Evolutionary conservation across 352 stramenopile species (phyloP).

Genomic region (Globisporangium iwayamae): DNA sequence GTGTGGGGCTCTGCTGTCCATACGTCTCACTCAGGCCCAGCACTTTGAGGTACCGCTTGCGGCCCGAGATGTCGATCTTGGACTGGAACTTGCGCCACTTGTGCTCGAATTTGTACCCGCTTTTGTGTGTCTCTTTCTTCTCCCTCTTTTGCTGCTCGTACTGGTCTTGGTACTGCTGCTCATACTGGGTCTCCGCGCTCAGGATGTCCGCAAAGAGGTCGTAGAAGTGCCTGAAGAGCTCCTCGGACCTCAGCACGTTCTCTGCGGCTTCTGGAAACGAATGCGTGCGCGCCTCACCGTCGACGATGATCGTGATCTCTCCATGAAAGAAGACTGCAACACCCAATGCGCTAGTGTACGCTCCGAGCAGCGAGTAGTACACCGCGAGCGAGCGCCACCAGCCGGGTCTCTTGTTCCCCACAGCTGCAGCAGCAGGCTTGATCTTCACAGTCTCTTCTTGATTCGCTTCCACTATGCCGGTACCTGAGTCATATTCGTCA

Average conservation of each 20-base stretch:
- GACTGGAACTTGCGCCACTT: constrained; percentile 15
- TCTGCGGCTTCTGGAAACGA: constrained; percentile 4
- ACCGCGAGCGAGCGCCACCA: constrained; percentile 8
- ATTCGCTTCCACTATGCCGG: not conserved
- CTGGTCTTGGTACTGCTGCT: constrained; percentile 4
- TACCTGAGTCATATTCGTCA: not conserved
- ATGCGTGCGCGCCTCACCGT: not conserved
- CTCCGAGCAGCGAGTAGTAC: constrained; percentile 7
- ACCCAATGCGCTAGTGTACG: not conserved
- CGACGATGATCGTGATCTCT: constrained; percentile 1
- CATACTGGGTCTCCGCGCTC: not conserved
- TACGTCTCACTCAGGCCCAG: constrained; percentile 12
- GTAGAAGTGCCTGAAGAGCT: constrained; percentile 6
- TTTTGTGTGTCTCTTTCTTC: not conserved
- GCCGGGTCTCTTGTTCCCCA: not conserved
- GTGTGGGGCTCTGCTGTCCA: not conserved
- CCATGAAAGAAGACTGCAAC: constrained; percentile 10
- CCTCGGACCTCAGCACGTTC: constrained; percentile 8
- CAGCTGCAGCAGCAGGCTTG: not conserved
- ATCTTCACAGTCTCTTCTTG: not conserved
- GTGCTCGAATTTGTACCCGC: constrained; percentile 10
- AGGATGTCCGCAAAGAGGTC: constrained; percentile 8
- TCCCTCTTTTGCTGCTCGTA: not conserved
- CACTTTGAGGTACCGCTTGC: constrained; percentile 16
- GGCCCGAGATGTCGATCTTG: constrained; percentile 20